Conservation (phyloP, 2,329 filamentous ascomycete species). For the Alternaria sp. region DNA sequence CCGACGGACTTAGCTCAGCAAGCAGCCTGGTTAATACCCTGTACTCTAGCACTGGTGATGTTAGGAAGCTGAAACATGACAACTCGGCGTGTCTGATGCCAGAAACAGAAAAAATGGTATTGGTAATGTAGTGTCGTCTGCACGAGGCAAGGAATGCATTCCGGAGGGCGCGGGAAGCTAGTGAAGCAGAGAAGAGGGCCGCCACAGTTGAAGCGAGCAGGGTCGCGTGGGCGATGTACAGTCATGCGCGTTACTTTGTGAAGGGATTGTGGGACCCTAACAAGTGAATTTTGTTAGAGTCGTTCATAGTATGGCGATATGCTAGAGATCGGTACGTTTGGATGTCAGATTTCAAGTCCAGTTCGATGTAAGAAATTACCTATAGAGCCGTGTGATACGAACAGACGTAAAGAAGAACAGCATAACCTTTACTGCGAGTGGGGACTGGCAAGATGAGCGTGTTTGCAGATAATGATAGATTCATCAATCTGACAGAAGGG, state of each 20-base stretch:
- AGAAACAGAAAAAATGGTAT: conserved; percentile 14
- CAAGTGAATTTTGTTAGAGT: background rate
- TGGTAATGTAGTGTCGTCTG: conserved; percentile 14
- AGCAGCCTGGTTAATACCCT: background rate
- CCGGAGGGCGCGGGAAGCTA: background rate
- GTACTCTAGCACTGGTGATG: background rate
- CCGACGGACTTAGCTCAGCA: background rate
- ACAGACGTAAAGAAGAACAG: background rate
- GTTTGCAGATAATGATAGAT: background rate
- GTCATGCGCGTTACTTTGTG: background rate
- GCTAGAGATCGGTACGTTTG: background rate
- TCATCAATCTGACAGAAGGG: background rate
- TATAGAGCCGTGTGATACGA: background rate
- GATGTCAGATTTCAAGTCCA: background rate
- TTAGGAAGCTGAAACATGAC: background rate
- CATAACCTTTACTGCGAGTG: background rate
- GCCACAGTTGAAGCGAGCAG: background rate
- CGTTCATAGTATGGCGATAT: background rate
- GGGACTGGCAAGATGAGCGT: background rate
- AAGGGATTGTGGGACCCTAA: background rate
- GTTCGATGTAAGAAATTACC: background rate
- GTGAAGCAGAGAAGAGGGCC: background rate
- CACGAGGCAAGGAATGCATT: conserved; percentile 10
- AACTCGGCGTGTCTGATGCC: conserved; percentile 11
- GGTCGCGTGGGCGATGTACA: background rate